Base-by-base conservation (phyloP, 1,139 yeast species). In the Candida labiduridarum region DNA sequence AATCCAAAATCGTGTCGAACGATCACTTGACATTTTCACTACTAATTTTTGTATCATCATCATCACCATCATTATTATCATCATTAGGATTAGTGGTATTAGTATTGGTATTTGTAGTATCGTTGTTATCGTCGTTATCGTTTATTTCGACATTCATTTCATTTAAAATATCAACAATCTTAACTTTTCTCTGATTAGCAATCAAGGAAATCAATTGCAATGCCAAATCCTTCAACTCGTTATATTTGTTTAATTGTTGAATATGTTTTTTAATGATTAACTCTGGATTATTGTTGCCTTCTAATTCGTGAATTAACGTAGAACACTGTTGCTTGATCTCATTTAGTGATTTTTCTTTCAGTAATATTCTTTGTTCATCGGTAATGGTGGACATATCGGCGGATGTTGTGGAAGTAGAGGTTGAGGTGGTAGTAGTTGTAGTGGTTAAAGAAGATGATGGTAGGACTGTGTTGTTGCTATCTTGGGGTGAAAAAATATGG, bases 151-250 rank as follows among this genome's bases (percentile, higher is more conserved):
- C 54, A 46, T 61, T 53, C 56, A 55, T 55, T 49, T 55, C 58
- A 50, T 69, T 67, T 39, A 80, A 59, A 19, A 79, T 71, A 49
- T 76, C 79, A 10, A 69, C 63, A 16, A 78, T 68, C 47, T 74
- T 65, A 18, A 76, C 64, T 45, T 73, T 66, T 49, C 79, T 67
- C 52, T 76, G 80, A 52, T 78, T 80, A 2, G 84, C 83, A 46
- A 80, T 79, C 71, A 78, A 67, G 33, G 78, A 70, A 25, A 80
- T 74, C 52, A 81, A 62, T 2, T 76, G 77, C 55, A 79, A 62
- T 0, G 84, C 83, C 15, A 76, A 70, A 57, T 79, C 84, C 53
- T 76, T 74, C 47, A 80, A 62, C 50, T 79, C 84, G 55, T 80
- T 75, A 60, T 80, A 80, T 52, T 68, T 63, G 49, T 74, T 71